Evolutionary conservation across 345 rosid genomes (phyloP), one percentile per base, ranked within the genome.

Genomic region (Noccaea bulbosa): DNA sequence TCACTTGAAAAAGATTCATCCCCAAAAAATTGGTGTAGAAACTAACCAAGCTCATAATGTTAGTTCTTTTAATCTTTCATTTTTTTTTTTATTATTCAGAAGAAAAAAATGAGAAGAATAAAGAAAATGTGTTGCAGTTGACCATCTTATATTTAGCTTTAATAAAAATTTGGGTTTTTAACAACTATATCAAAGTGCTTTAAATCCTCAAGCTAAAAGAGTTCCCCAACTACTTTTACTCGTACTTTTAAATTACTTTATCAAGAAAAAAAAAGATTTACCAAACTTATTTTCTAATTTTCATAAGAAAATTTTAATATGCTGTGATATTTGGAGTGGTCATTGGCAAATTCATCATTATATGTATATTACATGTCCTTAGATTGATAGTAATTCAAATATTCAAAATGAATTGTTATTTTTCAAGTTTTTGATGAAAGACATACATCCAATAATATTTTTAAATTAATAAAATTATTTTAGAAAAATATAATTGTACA

Each of bases 101-200:
- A 58, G 16, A 37, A 37, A 16, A 58, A 58, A 38, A 20, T 15
- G 6, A 38, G 34, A 39, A 58, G 63, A 58, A 39, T 39, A 20
- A 59, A 35, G 48, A 6, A 40, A 59, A 12, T 59, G 15, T 59
- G 64, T 59, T 39, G 20, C 48, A 1, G 35, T 59, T 40, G 16
- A 59, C 6, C 64, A 59, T 40, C 12, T 59, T 40, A 7, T 48
- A 22, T 59, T 58, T 59, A 59, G 35, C 4, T 59, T 59, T 40
- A 35, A 11, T 0, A 48, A 59, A 40, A 58, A 59, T 3, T 11
- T 38, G 4, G 34, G 35, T 22, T 22, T 59, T 59, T 22, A 59
- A 11, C 40, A 40, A 40, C 22, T 22, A 59, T 59, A 35, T 35
- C 7, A 22, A 59, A 38, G 7, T 4, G 20, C 48, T 6, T 59